Base-by-base conservation (phyloP, 2,329 filamentous ascomycete genomes). In the Colletotrichum sp. region DNA sequence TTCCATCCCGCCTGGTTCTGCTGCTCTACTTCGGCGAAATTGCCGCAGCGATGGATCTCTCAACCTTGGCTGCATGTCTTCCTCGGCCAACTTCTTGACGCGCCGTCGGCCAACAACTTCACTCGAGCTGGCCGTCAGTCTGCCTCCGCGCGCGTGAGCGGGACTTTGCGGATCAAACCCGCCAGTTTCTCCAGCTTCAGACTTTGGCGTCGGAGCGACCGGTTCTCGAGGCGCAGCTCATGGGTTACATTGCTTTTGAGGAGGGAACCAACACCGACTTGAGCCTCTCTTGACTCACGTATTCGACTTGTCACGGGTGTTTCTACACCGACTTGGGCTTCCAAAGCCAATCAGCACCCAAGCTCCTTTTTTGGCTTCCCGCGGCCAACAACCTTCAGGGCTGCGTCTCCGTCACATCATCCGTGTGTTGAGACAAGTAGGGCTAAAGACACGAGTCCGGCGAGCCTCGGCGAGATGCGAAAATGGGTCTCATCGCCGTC, bases 211-310 rank as follows among this genome's bases (percentile, higher is more conserved):
- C 72, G 67, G 72, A 59, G 57, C 24, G 72, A 24, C 64, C 63
- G 28, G 68, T 63, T 49, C 34, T 70, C 36, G 36, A 49, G 68
- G 68, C 55, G 68, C 36, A 70, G 68, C 34, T 39, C 26, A 36
- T 21, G 16, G 62, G 62, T 52, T 55, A 32, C 69, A 68, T 30
- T 32, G 39, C 21, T 34, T 55, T 8, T 39, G 44, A 24, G 44
- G 36, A 28, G 39, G 62, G 3, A 63, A 44, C 69, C 71, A 71
- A 66, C 49, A 44, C 26, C 62, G 32, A 57, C 32, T 68, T 68
- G 72, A 75, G 55, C 24, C 69, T 57, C 69, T 76, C 63, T 64
- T 65, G 73, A 73, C 69, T 76, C 73, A 73, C 57, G 73, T 65
- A 60, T 34, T 9, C 34, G n/a, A 21, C 60, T 49, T 59, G 73